Evolutionary conservation across 2,329 filamentous ascomycete species (phyloP), one percentile per base, ranked within the genome.

Genomic region (Tolypocladium endophyticum): DNA sequence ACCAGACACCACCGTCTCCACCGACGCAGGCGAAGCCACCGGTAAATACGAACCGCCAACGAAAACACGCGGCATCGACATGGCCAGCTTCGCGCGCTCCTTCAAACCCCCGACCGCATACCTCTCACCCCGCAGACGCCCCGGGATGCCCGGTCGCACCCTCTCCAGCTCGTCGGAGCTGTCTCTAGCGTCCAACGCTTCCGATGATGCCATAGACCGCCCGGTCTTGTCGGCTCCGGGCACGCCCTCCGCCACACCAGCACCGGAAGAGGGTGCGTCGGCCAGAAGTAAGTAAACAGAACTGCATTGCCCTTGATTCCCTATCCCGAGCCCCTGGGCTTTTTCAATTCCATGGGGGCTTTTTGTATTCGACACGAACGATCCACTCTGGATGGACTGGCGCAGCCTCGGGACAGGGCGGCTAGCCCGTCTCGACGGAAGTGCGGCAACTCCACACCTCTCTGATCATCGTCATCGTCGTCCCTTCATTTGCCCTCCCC

Each of bases 51-150:
- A n/a, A n/a, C 47, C n/a, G 18, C 18, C 47, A 16, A 6, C 33
- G 30, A 33, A 50, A 41, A 35, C 57, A 23, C 8, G 36, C 58
- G 38, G 8, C 52, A 6, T 20, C 39, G 35, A 30, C 45, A 82
- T 83, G 80, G 74, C 79, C 61, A 77, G 72, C 67, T 71, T 81
- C 61, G 73, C 76, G 54, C 76, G 79, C 64, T 80, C 80, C 16
- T 76, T 82, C 68, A 75, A 80, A 64, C 73, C 78, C 9, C 70
- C 77, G 47, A 71, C 73, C 47, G 72, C 73, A 30, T 78, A 77
- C 64, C 70, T 79, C 39, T 72, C 77, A 59, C 74, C 76, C 55
- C 67, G 68, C 23, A 71, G 77, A 62, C 74, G 79, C 50, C 80
- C 78, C 41, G 70, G 71, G 47, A 77, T 77, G 67, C 69, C 76